A percentile compares a stretch with the other conserved stretches of the same genome.
phyloP scores from a whole-genome alignment of 176 grass and related monocot species.

The Zoysia pacifica region DNA sequence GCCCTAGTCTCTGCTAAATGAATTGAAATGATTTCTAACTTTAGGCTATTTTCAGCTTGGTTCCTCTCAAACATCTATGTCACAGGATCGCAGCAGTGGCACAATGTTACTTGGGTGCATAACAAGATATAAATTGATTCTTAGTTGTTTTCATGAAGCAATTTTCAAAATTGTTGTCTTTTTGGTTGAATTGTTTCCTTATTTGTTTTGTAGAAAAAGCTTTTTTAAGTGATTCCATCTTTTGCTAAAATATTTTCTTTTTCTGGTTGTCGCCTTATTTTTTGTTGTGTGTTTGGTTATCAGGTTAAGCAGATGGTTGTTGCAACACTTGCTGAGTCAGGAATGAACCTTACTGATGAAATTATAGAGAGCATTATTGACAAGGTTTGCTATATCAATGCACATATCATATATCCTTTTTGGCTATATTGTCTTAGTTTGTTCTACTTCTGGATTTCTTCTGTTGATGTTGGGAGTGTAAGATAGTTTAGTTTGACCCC shows the following conservation, averaged over 20 bases:
- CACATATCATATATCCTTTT: slow-evolving; percentile 15
- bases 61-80: not conserved
- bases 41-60: not conserved
- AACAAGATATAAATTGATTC: not conserved
- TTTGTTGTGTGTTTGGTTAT: slow-evolving; percentile 12
- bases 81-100: not conserved
- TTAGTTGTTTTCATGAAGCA: not conserved
- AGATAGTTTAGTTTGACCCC: not conserved
- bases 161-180: too few species aligned
- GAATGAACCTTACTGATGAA: slow-evolving; percentile 75
- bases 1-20: not conserved
- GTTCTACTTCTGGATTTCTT: not conserved
- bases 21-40: not conserved
- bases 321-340: slow-evolving; percentile 71
- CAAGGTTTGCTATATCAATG: slow-evolving; percentile 45
- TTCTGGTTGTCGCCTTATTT: not conserved
- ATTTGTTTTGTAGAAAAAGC: not conserved
- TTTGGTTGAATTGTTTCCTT: not conserved
- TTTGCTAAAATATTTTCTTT: not conserved
- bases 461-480: not conserved
- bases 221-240: not conserved
- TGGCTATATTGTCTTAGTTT: not conserved
- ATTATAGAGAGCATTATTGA: slow-evolving; percentile 70
- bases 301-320: slow-evolving; percentile 80
- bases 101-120: not conserved